These are phyloP conservation scores for Austroboletus niveus DNA, from an alignment of 1,284 basidiomycete genomes.

Conservation along the genomic window DNA sequence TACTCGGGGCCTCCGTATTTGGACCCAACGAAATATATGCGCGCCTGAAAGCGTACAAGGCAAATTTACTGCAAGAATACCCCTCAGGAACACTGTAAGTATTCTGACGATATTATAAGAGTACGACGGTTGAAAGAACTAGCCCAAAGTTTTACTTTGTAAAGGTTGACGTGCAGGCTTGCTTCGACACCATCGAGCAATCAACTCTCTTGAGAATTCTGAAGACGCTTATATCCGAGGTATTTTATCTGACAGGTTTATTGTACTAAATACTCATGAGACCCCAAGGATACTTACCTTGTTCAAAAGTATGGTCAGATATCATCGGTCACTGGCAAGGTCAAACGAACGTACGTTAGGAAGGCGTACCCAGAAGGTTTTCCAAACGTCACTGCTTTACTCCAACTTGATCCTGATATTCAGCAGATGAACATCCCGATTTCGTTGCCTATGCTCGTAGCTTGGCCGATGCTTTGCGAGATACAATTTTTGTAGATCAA, in stretches of 20 bases:
- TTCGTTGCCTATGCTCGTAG: constrained; percentile 69
- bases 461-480: constrained; percentile 63
- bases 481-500: constrained; percentile 86
- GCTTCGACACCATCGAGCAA: constrained; percentile 97
- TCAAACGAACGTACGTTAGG: constrained; percentile 55
- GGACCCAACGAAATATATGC: constrained; percentile 82
- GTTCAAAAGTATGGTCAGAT: constrained; percentile 67
- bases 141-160: constrained; percentile 92
- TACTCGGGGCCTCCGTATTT: constrained; percentile 79
- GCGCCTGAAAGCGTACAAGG: constrained; percentile 72
- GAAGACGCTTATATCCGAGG: constrained; percentile 70
- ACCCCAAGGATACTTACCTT: constrained; percentile 57
- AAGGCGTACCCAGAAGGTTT: constrained; percentile 69
- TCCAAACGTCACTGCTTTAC: background rate
- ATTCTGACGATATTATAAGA: background rate
- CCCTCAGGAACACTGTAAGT: constrained; percentile 54
- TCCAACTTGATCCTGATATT: background rate
- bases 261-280: background rate
- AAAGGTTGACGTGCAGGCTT: constrained; percentile 93
- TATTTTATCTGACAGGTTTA: constrained; percentile 28
- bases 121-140: constrained; percentile 7
- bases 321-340: constrained; percentile 46
- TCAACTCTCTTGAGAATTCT: constrained; percentile 80
- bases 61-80: constrained; percentile 42
- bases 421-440: constrained; percentile 65